Percentiles rank a stretch among this genome's conserved stretches.
These are phyloP conservation scores for Endocalyx cinctus DNA, from an alignment of 2,329 filamentous ascomycete species.

Conservation along the genomic window DNA sequence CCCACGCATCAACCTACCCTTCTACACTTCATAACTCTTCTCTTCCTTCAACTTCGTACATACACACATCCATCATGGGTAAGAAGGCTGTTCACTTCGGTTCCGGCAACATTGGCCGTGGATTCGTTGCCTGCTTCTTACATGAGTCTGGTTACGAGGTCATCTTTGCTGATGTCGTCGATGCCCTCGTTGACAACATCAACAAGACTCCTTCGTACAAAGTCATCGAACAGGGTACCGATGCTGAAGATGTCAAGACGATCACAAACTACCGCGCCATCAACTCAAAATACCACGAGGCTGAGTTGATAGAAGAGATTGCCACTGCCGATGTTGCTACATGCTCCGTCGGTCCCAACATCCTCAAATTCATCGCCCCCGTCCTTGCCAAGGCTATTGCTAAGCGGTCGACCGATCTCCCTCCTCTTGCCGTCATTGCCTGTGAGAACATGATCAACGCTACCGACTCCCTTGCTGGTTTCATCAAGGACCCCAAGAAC, in stretches of 20 bases:
- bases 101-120: constrained; percentile 79
- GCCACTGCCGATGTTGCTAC: constrained; percentile 85
- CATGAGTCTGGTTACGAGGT: constrained; percentile 95
- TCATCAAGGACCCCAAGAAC: constrained; percentile 73
- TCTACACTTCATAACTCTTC: no score
- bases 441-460: constrained; percentile 98
- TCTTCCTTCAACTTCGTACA: no score
- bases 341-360: constrained; percentile 92
- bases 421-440: constrained; percentile 85
- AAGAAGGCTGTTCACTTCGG: constrained; percentile 81
- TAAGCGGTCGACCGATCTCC: constrained; percentile 56
- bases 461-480: constrained; percentile 77
- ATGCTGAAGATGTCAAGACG: constrained; percentile 73
- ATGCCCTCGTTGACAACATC: constrained; percentile 72
- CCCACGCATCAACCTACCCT: no score
- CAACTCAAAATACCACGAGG: constrained; percentile 85
- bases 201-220: constrained; percentile 75
- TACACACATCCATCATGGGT: constrained; percentile 37
- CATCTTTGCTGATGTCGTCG: constrained; percentile 92
- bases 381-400: constrained; percentile 94
- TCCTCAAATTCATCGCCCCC: constrained; percentile 93
- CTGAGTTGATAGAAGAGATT: constrained; percentile 79
- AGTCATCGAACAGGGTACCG: constrained; percentile 86
- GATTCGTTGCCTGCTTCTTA: constrained; percentile 86
- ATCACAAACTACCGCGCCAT: constrained; percentile 97